Conservation (phyloP, 2,329 filamentous ascomycete genomes). For the Fusarium sp. region DNA sequence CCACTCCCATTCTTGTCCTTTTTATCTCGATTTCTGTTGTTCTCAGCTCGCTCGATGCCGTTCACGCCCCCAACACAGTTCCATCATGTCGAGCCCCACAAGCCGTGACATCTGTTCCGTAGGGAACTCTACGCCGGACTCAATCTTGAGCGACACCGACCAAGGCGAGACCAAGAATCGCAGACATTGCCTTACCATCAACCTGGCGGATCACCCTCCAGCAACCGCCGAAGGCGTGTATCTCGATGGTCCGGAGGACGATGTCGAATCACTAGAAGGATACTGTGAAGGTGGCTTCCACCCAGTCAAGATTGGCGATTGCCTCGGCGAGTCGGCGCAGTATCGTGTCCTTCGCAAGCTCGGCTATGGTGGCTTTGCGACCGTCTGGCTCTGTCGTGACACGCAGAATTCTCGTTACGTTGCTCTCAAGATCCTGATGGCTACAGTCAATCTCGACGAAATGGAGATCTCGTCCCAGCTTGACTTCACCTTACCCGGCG, state of each 20-base stretch:
- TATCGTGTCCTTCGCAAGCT: conserved; percentile 29
- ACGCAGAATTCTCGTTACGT: rapidly evolving
- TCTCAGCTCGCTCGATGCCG: background rate
- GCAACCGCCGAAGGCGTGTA: conserved; percentile 6
- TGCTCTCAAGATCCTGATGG: conserved; percentile 2
- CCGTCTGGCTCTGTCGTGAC: conserved; percentile 15
- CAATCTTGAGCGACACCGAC: background rate
- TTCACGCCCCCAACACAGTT: too few species aligned
- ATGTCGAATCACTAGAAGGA: background rate
- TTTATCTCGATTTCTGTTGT: background rate
- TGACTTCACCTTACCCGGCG: background rate
- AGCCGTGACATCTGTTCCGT: background rate
- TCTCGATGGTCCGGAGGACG: background rate
- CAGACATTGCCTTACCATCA: background rate
- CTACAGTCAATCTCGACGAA: background rate
- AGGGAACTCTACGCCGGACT: background rate
- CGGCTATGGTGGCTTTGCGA: conserved; percentile 19
- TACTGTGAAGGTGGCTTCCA: conserved; percentile 28
- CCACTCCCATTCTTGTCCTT: background rate
- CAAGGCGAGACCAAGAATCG: background rate
- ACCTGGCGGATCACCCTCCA: background rate
- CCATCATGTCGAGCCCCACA: background rate
- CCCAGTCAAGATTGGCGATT: conserved; percentile 14
- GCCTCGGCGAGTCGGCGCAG: background rate
- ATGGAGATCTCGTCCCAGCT: background rate